Percentiles rank a stretch among this genome's conserved stretches.
Evolutionary conservation across 345 rosid genomes (phyloP).

Genomic region (Eucalyptus pauciflora): DNA sequence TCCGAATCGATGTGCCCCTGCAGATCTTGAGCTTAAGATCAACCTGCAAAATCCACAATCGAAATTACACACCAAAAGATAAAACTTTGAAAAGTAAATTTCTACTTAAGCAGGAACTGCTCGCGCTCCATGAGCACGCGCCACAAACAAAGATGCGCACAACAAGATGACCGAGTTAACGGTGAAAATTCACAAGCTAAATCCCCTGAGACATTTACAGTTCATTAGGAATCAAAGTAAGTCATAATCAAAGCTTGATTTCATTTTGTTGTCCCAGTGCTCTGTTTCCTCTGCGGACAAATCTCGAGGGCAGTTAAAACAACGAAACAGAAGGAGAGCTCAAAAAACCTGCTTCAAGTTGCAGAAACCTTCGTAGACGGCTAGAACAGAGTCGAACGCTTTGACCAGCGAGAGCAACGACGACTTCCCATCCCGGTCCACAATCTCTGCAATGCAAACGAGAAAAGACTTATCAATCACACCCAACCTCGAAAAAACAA

Average conservation of each 20-base stretch:
- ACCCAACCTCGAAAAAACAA: neutral
- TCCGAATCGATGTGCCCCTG: constrained; percentile 56
- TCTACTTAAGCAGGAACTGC: neutral
- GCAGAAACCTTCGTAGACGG: constrained; percentile 95
- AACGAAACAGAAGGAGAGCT: neutral
- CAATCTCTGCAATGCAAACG: constrained; percentile 17
- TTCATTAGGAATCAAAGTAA: neutral
- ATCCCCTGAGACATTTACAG: neutral
- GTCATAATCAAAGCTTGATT: neutral
- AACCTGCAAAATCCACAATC: constrained; percentile 31
- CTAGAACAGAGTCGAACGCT: constrained; percentile 78
- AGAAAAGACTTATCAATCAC: neutral
- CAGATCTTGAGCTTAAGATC: constrained; percentile 93
- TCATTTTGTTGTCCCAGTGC: neutral
- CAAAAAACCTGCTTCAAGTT: constrained; percentile 76
- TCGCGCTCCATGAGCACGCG: neutral
- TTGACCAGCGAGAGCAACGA: constrained; percentile 76
- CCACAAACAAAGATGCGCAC: neutral
- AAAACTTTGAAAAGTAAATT: neutral
- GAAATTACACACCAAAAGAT: neutral
- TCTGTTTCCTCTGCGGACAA: neutral
- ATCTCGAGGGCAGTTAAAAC: neutral
- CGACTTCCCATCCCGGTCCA: constrained; percentile 52
- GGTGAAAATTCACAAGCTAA: neutral
- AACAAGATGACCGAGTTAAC: neutral